Conservation (phyloP, 352 stramenopile species). For the Globisporangium ultimum region DNA sequence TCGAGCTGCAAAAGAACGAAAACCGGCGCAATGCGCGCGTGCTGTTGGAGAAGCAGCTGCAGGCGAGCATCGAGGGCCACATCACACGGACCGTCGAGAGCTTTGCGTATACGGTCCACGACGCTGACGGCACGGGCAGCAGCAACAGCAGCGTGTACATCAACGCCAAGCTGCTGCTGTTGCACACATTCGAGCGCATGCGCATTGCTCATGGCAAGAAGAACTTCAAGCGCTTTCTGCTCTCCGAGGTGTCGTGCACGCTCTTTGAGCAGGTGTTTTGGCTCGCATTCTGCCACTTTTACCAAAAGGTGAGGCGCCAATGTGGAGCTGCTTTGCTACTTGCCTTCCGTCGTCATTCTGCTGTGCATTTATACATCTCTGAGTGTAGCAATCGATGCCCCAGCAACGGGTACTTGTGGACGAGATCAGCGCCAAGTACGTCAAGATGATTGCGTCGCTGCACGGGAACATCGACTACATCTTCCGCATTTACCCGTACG, state of each 20-base stretch:
- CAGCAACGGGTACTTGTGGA: conserved; percentile 72
- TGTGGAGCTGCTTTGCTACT: too few species aligned
- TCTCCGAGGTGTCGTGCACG: conserved; percentile 68
- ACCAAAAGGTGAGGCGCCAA: conserved; percentile 71
- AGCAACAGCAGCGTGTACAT: conserved; percentile 38
- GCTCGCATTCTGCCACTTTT: conserved; percentile 88
- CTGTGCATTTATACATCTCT: too few species aligned
- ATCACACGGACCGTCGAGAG: conserved; percentile 85
- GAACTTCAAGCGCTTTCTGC: conserved; percentile 82
- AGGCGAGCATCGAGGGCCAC: conserved; percentile 85
- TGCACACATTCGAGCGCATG: conserved; percentile 83
- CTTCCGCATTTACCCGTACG: conserved; percentile 88
- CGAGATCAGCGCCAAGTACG: conserved; percentile 69
- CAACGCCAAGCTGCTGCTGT: conserved; percentile 81
- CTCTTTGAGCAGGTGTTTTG: conserved; percentile 89
- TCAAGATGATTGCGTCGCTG: conserved; percentile 73
- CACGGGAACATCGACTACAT: conserved; percentile 81
- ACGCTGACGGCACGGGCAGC: conserved; percentile 6
- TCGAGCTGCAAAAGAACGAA: conserved; percentile 73
- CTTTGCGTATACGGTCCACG: conserved; percentile 34
- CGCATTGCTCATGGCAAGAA: conserved; percentile 66
- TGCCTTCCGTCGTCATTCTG: too few species aligned
- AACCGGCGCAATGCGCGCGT: conserved; percentile 69
- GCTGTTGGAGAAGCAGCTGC: conserved; percentile 84
- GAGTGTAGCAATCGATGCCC: conserved; percentile 35